Conservation (phyloP, 345 rosid species). For the Alliaria petiolata region DNA sequence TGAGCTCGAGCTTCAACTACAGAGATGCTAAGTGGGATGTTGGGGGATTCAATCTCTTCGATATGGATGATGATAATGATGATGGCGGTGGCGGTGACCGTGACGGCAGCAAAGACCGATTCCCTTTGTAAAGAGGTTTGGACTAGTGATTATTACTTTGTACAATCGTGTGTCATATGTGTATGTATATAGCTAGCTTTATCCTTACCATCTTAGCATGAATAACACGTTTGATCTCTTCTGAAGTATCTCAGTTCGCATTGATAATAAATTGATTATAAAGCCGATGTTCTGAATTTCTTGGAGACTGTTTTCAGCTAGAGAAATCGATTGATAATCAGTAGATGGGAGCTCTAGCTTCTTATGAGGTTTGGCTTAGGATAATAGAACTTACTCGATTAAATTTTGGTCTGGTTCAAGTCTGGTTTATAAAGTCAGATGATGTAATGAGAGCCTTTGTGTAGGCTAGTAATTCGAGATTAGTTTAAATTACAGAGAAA, state of each 20-base stretch:
- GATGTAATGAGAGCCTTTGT: neutral
- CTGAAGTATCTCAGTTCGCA: neutral
- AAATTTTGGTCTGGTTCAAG: too few species aligned
- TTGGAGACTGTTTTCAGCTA: neutral
- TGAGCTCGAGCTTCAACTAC: constrained; percentile 59
- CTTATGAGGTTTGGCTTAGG: neutral
- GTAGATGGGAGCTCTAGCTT: neutral
- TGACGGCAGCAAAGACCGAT: constrained; percentile 34
- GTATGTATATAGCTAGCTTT: constrained; percentile 37
- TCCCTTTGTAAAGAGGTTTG: constrained; percentile 40
- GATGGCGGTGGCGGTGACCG: constrained; percentile 35
- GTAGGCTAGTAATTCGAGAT: neutral
- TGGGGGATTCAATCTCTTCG: constrained; percentile 55
- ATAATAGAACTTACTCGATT: too few species aligned
- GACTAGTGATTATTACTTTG: constrained; percentile 20
- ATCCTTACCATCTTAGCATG: neutral
- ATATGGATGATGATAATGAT: constrained; percentile 32
- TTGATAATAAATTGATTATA: neutral
- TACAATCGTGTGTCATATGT: constrained; percentile 36
- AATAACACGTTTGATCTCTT: constrained; percentile 2
- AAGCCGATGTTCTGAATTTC: neutral
- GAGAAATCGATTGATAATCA: neutral
- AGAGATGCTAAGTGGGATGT: constrained; percentile 51
- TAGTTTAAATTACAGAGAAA: neutral
- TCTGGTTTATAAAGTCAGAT: neutral